These are phyloP conservation scores for Artemisia annua DNA, from an alignment of 129 eudicot species.

Conservation along the genomic window DNA sequence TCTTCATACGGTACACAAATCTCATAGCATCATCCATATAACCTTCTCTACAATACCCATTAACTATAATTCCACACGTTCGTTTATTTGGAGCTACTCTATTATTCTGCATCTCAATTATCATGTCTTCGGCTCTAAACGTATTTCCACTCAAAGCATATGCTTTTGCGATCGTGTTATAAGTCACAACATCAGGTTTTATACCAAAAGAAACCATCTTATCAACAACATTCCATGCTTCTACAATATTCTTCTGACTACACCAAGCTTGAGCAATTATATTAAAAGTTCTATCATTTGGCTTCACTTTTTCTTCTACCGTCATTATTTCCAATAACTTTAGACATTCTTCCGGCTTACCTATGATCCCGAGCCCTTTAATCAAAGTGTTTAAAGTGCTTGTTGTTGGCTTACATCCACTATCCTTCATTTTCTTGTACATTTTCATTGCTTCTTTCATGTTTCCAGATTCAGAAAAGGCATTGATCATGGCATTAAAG, in stretches of 20 bases:
- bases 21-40: conserved; percentile 82
- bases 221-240: conserved; percentile 81
- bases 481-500: conserved; percentile 88
- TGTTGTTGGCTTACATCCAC: conserved; percentile 80
- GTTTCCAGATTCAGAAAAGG: conserved; percentile 83
- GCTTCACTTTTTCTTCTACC: conserved; percentile 58
- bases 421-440: conserved; percentile 72
- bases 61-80: conserved; percentile 84
- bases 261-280: conserved; percentile 87
- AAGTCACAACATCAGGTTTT: conserved; percentile 84
- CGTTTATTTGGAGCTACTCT: conserved; percentile 70
- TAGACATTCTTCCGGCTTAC: conserved; percentile 85
- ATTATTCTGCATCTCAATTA: conserved; percentile 55
- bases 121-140: conserved; percentile 71
- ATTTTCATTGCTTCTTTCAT: conserved; percentile 81
- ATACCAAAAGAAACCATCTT: conserved; percentile 72
- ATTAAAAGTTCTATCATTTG: conserved; percentile 84
- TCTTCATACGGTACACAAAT: conserved; percentile 77
- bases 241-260: conserved; percentile 50
- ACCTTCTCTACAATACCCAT: conserved; percentile 85
- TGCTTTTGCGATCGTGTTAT: conserved; percentile 86
- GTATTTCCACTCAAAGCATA: conserved; percentile 78
- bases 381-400: conserved; percentile 85
- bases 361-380: conserved; percentile 79
- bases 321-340: conserved; percentile 65